Base-by-base conservation (phyloP, 306 rosid species). In the Senna siamea region DNA sequence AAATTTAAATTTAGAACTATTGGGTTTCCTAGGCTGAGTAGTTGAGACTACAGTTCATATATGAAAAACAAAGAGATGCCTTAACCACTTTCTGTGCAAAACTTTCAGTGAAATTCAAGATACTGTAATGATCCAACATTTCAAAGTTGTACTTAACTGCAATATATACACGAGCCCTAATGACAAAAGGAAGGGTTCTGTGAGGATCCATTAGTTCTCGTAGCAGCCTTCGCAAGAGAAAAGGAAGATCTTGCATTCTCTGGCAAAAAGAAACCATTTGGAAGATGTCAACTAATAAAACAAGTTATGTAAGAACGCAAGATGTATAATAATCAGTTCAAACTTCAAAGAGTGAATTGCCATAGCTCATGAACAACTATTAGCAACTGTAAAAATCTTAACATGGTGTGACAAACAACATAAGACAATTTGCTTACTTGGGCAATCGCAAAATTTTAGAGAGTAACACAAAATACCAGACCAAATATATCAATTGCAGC, bases 221-320 rank as follows among this genome's bases (percentile, higher is more conserved):
- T 9, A 88, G 51, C 19, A 94, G 86, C 76, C 98, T 87, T 50
- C 84, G 87, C 50, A 94, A 41, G 17, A 89, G 87, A 80, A 91
- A 94, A 5, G 98, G 98, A 61, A 94, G 96, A 79, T 91, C 97
- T 59, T 78, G 88, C 72, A 81, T 15, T 70, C 92, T 83, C 97
- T 90, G 86, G 68, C 52, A 22, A 76, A 74, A 75, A 12, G 40
- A 48, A 66, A 19, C 52, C 6, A 76, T 60, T 46, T 80, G 67
- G 37, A 73, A 54, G 41, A 44, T 61, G 19, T 70, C 14, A 69
- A 40, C 28, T 69, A 30, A 59, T 30, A 51, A 2, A 54, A 38
- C 17, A 62, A 38, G 12, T 62, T 10, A 43, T 3, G 62, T 53
- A 11, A 14, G 2, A 9, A 11, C 5, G 10, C 71, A 50, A 46